phyloP scores from a whole-genome alignment of 2,329 filamentous ascomycete species.

The Huntiella moniliformis region DNA sequence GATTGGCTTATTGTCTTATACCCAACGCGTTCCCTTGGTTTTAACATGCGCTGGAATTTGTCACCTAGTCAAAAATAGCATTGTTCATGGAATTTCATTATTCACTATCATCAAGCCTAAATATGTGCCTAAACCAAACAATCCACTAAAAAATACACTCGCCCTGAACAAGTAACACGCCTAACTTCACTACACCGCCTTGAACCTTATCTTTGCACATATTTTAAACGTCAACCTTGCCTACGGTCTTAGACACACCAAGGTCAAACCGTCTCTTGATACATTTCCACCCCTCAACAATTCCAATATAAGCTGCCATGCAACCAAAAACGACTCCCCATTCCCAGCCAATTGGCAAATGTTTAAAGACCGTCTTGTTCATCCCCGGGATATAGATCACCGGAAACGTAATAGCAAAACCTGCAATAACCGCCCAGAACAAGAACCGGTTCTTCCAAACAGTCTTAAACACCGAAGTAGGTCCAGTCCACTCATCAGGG shows the following conservation, averaged over 20 bases:
- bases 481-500: constrained; percentile 28
- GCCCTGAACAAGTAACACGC: too few species aligned
- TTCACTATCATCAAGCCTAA: too few species aligned
- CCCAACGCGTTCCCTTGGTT: too few species aligned
- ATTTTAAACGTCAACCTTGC: too few species aligned
- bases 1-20: too few species aligned
- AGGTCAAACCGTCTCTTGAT: constrained; percentile 33
- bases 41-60: too few species aligned
- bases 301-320: constrained; percentile 38
- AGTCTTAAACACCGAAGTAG: constrained; percentile 35
- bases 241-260: constrained; percentile 13
- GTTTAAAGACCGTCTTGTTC: constrained; percentile 50
- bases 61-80: too few species aligned
- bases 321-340: constrained; percentile 49
- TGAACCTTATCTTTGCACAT: too few species aligned
- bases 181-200: too few species aligned
- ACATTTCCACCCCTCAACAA: constrained; percentile 53
- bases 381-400: constrained; percentile 50
- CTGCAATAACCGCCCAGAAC: constrained; percentile 42
- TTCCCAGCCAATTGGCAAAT: constrained; percentile 49
- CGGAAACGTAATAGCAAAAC: constrained; percentile 40
- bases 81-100: too few species aligned
- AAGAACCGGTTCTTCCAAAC: constrained; percentile 51
- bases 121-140: too few species aligned
- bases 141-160: too few species aligned